Conservation (phyloP, 2,329 filamentous ascomycete genomes). For the Colletotrichum spinosum region DNA sequence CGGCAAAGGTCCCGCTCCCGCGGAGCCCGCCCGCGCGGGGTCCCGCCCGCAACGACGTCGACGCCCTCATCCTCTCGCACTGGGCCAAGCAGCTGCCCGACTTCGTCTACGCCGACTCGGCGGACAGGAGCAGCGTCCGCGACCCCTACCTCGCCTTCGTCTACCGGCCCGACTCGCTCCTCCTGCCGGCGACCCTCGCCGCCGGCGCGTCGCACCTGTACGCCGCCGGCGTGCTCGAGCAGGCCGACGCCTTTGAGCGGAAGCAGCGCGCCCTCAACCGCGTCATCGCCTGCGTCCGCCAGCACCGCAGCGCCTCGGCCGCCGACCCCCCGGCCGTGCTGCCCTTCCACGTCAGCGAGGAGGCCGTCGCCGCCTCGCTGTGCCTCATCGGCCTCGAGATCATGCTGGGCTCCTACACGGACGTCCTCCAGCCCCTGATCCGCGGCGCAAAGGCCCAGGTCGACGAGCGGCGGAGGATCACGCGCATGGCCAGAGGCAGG, state of each 20-base stretch:
- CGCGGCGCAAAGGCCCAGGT: conserved; percentile 11
- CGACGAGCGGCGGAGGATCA: not conserved
- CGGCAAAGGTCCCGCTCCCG: not conserved
- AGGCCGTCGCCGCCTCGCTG: conserved; percentile 25
- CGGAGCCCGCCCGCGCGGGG: conserved; percentile 6
- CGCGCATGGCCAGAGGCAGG: not conserved
- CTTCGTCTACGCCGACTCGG: conserved; percentile 23
- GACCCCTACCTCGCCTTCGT: conserved; percentile 28
- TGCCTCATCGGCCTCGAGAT: conserved; percentile 27
- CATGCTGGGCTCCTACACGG: conserved; percentile 17
- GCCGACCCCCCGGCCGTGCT: not conserved
- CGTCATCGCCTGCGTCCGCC: conserved; percentile 18
- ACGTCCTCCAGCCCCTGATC: conserved; percentile 8
- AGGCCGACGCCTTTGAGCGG: conserved; percentile 22
- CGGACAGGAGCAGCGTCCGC: conserved; percentile 9
- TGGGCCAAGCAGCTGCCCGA: conserved; percentile 26
- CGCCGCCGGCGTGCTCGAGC: not conserved
- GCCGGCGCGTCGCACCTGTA: conserved; percentile 23
- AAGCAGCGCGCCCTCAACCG: conserved; percentile 26
- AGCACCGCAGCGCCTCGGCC: not conserved
- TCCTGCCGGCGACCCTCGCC: conserved; percentile 12
- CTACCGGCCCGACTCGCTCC: conserved; percentile 15
- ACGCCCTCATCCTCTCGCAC: conserved; percentile 27
- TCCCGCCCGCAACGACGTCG: conserved; percentile 8
- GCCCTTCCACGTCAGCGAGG: conserved; percentile 12